A percentile compares a stretch with the other conserved stretches of the same genome.
These are phyloP conservation scores for Pseudocercospora vitis DNA, from an alignment of 2,329 filamentous ascomycete genomes.

Conservation along the genomic window DNA sequence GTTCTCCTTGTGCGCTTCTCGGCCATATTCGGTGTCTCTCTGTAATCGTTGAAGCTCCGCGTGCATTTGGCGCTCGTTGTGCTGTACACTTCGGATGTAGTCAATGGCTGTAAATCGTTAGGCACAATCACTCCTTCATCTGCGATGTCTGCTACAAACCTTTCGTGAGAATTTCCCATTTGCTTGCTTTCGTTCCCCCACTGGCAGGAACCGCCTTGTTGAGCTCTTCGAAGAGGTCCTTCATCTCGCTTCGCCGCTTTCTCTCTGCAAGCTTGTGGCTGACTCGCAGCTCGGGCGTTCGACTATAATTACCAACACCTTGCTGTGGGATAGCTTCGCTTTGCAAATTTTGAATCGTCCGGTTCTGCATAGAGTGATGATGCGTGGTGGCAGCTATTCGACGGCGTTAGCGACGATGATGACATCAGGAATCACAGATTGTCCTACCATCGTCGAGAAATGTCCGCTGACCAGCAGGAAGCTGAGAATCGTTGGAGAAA, in stretches of 20 bases:
- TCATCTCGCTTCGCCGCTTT: constrained; percentile 84
- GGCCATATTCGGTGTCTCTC: constrained; percentile 46
- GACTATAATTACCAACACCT: constrained; percentile 73
- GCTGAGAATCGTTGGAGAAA: constrained; percentile 70
- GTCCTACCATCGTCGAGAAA: constrained; percentile 60
- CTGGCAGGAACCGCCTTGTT: constrained; percentile 77
- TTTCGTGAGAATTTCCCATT: constrained; percentile 86
- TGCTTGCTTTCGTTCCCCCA: constrained; percentile 79
- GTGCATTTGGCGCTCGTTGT: constrained; percentile 42
- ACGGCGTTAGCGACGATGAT: constrained; percentile 11
- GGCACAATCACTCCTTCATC: constrained; percentile 5
- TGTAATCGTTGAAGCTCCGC: constrained; percentile 45
- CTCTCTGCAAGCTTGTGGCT: constrained; percentile 84
- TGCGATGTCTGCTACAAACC: constrained; percentile 52
- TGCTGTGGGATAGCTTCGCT: constrained; percentile 55
- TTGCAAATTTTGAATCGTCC: constrained; percentile 65
- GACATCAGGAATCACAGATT: constrained; percentile 6
- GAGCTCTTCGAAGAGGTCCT: constrained; percentile 78
- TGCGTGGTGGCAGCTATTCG: constrained; percentile 56
- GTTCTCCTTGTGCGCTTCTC: constrained; percentile 49
- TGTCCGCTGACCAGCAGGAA: constrained; percentile 70
- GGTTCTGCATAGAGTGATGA: constrained; percentile 75
- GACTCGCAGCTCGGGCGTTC: constrained; percentile 76
- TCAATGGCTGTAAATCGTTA: constrained; percentile 46
- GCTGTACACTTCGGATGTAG: constrained; percentile 46